Evolutionary conservation across 2,329 filamentous ascomycete genomes (phyloP).

Genomic region (Ramichloridium luteum): DNA sequence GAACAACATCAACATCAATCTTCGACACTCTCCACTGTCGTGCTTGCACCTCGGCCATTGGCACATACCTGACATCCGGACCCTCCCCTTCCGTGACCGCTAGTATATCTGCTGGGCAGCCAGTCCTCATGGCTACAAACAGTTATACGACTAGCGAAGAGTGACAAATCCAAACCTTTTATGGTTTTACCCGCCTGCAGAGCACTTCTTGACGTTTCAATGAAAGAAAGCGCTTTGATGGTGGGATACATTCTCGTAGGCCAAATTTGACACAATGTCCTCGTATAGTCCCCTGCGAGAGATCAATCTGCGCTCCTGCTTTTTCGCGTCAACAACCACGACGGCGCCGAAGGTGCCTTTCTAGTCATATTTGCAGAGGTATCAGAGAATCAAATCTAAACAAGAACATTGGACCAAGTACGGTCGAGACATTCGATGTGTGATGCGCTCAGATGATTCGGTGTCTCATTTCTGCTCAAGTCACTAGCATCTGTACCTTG

Average conservation of each 20-base stretch:
- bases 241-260: slow-evolving; percentile 61
- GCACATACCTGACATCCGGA: background rate
- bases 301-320: too few relatives aligned
- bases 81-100: slow-evolving; percentile 37
- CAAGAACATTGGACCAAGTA: too few relatives aligned
- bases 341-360: too few relatives aligned
- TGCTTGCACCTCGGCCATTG: slow-evolving; percentile 1
- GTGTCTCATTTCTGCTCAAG: too few relatives aligned
- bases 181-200: slow-evolving; percentile 60
- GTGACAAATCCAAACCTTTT: slow-evolving; percentile 44
- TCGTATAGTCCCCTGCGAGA: too few relatives aligned
- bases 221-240: slow-evolving; percentile 73
- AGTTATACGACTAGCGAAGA: slow-evolving; percentile 95
- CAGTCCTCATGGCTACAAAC: slow-evolving; percentile 56
- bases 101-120: slow-evolving; percentile 81
- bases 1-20: slow-evolving; percentile 5
- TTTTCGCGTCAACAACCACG: too few relatives aligned
- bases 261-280: too few relatives aligned
- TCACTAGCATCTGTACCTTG: too few relatives aligned
- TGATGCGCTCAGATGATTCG: too few relatives aligned
- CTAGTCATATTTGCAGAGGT: too few relatives aligned
- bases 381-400: too few relatives aligned
- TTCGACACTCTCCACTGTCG: slow-evolving; percentile 5
- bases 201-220: slow-evolving; percentile 51
- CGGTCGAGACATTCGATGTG: too few relatives aligned